Base-by-base conservation (phyloP, 768 basidiomycete species). In the Collybia sordida region DNA sequence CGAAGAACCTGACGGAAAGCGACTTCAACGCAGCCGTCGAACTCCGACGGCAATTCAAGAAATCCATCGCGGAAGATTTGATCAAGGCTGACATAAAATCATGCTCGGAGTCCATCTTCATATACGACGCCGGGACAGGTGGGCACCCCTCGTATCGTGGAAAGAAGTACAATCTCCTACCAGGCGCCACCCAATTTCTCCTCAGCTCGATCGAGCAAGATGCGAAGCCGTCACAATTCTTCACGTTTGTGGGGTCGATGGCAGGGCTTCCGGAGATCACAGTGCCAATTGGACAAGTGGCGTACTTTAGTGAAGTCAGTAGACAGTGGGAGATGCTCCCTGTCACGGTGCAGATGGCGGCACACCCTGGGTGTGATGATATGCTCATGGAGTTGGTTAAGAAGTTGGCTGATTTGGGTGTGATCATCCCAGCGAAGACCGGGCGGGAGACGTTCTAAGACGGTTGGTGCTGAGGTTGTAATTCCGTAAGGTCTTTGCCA, bases 161-260 rank as follows among this genome's bases (percentile, higher is more conserved):
- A 3, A 61, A 69, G 45, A 69, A 71, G 11, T 61, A 63, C 28
- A 72, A 72, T 36, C 45, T 49, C 12, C 55, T 69, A n/a, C 49
- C 57, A 2, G 70, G 70, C 3, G 58, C 70, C 2, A 49, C 62
- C 12, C 65, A 58, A 25, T 57, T 68, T 34, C 39, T 67, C 3
- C 58, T 70, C 6, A 61, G 59, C 0, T 49, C 59, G 3, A 51
- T 63, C 6, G 49, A 51, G 1, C 52, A 39, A 0, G 49, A 48
- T 6, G 39, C 47, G 2, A 54, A 54, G 18, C 52, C 49, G 2
- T 51, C 67, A 0, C 64, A 70, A 36, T 69, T 62, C 45, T 65
- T 70, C 51, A 65, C 64, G 43, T 69, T 62, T 38, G 35, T 72
- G 9, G 65, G 64, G n/a, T 69, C 71, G 31, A 71, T 71, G 69